These are phyloP conservation scores for Clarireedia hainanense DNA, from an alignment of 2,329 filamentous ascomycete species.

Conservation along the genomic window DNA sequence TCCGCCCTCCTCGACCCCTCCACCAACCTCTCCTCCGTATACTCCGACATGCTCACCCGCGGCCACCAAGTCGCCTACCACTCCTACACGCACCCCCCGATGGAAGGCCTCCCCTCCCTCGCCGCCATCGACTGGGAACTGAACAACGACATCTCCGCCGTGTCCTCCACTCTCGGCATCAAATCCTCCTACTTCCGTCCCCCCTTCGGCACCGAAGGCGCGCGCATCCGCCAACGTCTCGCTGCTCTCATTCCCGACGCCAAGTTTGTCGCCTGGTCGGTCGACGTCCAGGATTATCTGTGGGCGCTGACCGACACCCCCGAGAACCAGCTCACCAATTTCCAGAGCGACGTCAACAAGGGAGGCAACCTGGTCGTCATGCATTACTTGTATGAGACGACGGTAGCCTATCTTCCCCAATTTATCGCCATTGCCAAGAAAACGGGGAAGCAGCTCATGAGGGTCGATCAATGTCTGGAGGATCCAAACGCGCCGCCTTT, in stretches of 20 bases:
- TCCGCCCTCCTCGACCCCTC: slow-evolving; percentile 48
- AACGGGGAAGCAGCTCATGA: slow-evolving; percentile 57
- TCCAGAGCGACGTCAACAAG: slow-evolving; percentile 52
- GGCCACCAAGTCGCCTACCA: slow-evolving; percentile 65
- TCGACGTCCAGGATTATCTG: slow-evolving; percentile 65
- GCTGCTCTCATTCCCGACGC: slow-evolving; percentile 43
- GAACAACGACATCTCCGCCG: slow-evolving; percentile 45
- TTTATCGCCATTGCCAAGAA: slow-evolving; percentile 58
- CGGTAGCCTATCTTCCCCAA: slow-evolving; percentile 54
- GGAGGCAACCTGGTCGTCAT: slow-evolving; percentile 60
- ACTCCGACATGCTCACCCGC: slow-evolving; percentile 51
- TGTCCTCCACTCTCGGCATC: slow-evolving; percentile 32
- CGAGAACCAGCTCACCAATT: slow-evolving; percentile 58
- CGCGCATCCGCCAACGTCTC: slow-evolving; percentile 56
- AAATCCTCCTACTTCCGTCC: slow-evolving; percentile 55
- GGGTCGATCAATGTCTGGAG: slow-evolving; percentile 58
- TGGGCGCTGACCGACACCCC: slow-evolving; percentile 56
- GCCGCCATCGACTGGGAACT: slow-evolving; percentile 55
- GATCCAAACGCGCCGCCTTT: slow-evolving; percentile 48
- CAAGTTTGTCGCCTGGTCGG: slow-evolving; percentile 59
- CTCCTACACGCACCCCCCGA: slow-evolving; percentile 61
- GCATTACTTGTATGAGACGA: slow-evolving; percentile 60
- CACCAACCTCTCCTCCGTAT: slow-evolving; percentile 56
- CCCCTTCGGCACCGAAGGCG: slow-evolving; percentile 61
- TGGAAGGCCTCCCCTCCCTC: slow-evolving; percentile 47